phyloP scores from a whole-genome alignment of 805 yeast genomes.

The Pichia californica region DNA sequence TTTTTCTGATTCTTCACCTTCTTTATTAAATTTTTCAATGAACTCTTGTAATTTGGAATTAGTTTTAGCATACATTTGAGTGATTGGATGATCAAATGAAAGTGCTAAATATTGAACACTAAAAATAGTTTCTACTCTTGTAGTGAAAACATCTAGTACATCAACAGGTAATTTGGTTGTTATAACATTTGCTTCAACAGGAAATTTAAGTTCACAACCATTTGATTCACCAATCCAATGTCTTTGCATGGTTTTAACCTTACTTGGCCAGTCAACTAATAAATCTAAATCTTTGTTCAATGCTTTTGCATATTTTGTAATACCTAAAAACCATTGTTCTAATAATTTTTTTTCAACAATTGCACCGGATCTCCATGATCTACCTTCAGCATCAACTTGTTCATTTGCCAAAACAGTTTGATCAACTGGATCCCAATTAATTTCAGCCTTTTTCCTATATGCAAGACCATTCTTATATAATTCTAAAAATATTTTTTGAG shows the following conservation, averaged over 20 bases:
- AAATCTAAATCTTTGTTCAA: conserved; percentile 56
- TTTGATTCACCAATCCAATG: conserved; percentile 91
- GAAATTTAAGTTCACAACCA: conserved; percentile 67
- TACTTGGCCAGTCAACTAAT: conserved; percentile 76
- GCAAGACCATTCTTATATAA: conserved; percentile 75
- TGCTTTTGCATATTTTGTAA: conserved; percentile 71
- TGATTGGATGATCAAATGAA: conserved; percentile 64
- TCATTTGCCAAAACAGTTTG: conserved; percentile 93
- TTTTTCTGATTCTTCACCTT: conserved; percentile 32
- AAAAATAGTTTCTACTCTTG: conserved; percentile 83
- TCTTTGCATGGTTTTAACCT: conserved; percentile 83
- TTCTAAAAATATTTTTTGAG: conserved; percentile 77
- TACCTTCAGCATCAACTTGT: conserved; percentile 87
- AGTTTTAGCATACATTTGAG: conserved; percentile 29
- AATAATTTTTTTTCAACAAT: conserved; percentile 73
- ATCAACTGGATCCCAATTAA: conserved; percentile 98
- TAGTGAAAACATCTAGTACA: conserved; percentile 60
- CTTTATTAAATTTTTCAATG: conserved; percentile 31
- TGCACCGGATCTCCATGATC: conserved; percentile 97
- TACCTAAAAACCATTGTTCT: conserved; percentile 91
- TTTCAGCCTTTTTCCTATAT: conserved; percentile 77
- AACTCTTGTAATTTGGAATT: conserved; percentile 42
- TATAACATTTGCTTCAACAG: conserved; percentile 10
- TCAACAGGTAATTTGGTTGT: conserved; percentile 13
- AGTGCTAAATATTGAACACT: conserved; percentile 81